Evolutionary conservation across 805 yeast species (phyloP).

Genomic region (Priceomyces fermenticarens): DNA sequence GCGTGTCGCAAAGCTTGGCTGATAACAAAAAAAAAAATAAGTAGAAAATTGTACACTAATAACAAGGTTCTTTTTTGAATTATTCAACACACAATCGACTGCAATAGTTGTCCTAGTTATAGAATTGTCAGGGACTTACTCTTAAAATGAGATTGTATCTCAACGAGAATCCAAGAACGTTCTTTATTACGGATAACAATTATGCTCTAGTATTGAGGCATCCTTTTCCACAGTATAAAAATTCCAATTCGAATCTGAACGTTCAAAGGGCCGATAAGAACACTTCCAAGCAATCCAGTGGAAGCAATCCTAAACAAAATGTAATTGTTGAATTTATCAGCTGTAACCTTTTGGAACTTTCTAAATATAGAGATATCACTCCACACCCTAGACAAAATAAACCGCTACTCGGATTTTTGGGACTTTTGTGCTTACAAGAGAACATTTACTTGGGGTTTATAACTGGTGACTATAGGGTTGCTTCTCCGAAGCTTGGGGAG

Average conservation of each 20-base stretch:
- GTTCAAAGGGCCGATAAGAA: conserved; percentile 8
- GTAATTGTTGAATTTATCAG: conserved; percentile 54
- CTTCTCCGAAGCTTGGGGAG: conserved; percentile 56
- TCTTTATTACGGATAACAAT: conserved; percentile 59
- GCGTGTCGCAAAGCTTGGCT: no score
- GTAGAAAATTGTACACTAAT: no score
- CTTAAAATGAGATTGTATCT: conserved; percentile 57
- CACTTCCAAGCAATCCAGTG: conserved; percentile 3
- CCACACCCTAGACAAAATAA: conserved; percentile 21
- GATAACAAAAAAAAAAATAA: no score
- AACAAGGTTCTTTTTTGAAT: no score
- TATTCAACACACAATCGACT: no score
- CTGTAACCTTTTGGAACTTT: conserved; percentile 33
- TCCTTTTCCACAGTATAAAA: conserved; percentile 29
- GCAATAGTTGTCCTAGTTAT: no score
- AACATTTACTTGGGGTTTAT: conserved; percentile 57
- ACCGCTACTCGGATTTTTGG: conserved; percentile 55
- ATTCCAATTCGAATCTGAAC: conserved; percentile 17
- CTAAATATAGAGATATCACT: conserved; percentile 43
- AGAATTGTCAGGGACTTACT: not conserved
- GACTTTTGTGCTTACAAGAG: conserved; percentile 54
- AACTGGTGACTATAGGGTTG: conserved; percentile 53
- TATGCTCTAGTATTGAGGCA: conserved; percentile 61
- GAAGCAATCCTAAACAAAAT: conserved; percentile 20
- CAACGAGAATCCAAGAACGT: conserved; percentile 63